Evolutionary conservation across 2,329 filamentous ascomycete species (phyloP).

Genomic region (Penicillium sp.): DNA sequence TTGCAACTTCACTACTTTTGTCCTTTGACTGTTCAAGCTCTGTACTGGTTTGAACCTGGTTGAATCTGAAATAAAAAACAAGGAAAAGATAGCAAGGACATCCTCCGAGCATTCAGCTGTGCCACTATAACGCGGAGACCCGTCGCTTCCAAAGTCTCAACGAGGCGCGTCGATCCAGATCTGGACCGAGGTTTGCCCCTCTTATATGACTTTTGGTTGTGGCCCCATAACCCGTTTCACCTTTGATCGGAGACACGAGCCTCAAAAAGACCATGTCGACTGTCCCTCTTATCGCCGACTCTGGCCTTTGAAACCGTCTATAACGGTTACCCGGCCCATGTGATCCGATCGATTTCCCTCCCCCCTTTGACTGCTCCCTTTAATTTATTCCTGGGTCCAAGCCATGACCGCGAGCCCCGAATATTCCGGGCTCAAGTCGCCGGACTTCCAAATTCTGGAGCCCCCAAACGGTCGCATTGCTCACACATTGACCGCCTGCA

Average conservation of each 20-base stretch:
- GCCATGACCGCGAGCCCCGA: constrained; percentile 26
- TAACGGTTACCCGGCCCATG: constrained; percentile 15
- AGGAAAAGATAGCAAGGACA: too few species aligned
- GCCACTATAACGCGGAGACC: constrained; percentile 6
- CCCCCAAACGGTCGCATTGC: constrained; percentile 42
- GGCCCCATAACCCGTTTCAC: constrained; percentile 4
- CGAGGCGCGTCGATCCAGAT: constrained; percentile 20
- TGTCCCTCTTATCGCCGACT: constrained; percentile 7
- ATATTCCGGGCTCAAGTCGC: constrained; percentile 20
- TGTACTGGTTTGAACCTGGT: too few species aligned
- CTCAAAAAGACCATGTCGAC: constrained; percentile 21
- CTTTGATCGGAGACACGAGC: constrained; percentile 5
- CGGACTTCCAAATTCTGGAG: constrained; percentile 28
- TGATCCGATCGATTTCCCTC: constrained; percentile 8
- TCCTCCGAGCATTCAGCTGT: constrained; percentile 6
- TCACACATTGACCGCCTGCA: constrained; percentile 53
- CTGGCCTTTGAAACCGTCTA: constrained; percentile 8
- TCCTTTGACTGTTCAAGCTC: background rate
- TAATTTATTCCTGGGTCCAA: constrained; percentile 1
- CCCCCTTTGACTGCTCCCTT: constrained; percentile 8
- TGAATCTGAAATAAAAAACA: background rate
- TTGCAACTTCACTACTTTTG: background rate
- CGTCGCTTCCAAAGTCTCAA: constrained; percentile 21
- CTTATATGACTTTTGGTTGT: background rate
- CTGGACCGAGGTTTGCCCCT: constrained; percentile 19